Base-by-base conservation (phyloP, 176 grass and related monocot species). In the Thalia dealbata region DNA sequence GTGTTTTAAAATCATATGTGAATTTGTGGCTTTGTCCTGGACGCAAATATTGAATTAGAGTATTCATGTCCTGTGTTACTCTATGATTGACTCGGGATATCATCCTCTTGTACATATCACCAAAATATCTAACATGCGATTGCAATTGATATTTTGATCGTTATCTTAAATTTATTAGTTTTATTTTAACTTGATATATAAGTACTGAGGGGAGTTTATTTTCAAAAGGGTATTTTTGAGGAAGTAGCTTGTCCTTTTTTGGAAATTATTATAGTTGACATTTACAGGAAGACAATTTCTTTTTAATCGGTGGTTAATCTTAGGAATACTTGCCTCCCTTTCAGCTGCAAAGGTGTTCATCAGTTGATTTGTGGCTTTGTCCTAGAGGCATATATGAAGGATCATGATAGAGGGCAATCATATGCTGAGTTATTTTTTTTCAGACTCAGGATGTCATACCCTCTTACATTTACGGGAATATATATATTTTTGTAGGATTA, bases 1-100 rank as follows among this genome's bases (percentile, higher is more conserved):
- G 32, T 44, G n/a, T 23, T 22, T 63, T 12, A 0, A 1, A 42
- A 28, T 44, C 10, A 3, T 44, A 19, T 23, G 10, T 68, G n/a
- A 22, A 7, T 68, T 68, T 44, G 38, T 68, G 38, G 65, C 65
- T 68, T 68, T 68, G 65, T 68, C 38, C 65, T 68, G 65, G 65
- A 68, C 32, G 65, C 65, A 43, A 44, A 68, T n/a, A 68, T 22
- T 44, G n/a, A n/a, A n/a, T n/a, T n/a, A n/a, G n/a, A n/a, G n/a
- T n/a, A n/a, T 22, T 64, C 65, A 68, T 68, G 65, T 68, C 23
- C 38, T 68, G 19, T 44, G 65, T 22, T 68, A 1, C 35, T 68
- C 44, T 44, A 16, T 43, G 38, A 35, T 68, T 22, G 65, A 27
- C 35, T 68, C 32, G 6, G 65, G 65, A 68, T 68, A 68, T 68